Percentiles rank a stretch among this genome's conserved stretches.
Conservation (phyloP, 2,329 filamentous ascomycete species). For the Neocucurbitaria cava region DNA sequence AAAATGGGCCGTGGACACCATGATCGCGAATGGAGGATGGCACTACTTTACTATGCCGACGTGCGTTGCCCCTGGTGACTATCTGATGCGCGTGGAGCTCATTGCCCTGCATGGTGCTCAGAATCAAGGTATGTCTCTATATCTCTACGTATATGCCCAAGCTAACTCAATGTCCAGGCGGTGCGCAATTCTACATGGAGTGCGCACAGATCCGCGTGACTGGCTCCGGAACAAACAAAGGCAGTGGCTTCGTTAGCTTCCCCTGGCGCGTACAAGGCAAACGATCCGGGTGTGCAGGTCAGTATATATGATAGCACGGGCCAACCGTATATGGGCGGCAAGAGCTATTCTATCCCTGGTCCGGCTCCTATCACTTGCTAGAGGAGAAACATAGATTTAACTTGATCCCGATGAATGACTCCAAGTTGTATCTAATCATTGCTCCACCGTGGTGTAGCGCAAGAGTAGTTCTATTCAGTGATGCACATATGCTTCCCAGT, state of each 20-base stretch:
- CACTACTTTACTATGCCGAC: conserved; percentile 45
- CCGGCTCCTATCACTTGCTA: conserved; percentile 55
- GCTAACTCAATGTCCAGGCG: background rate
- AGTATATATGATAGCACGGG: conserved; percentile 24
- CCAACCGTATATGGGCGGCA: conserved; percentile 20
- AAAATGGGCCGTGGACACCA: conserved; percentile 56
- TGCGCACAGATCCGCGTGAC: conserved; percentile 34
- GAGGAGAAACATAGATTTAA: background rate
- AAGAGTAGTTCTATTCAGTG: no score
- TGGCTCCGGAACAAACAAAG: conserved; percentile 23
- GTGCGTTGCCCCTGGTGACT: conserved; percentile 42
- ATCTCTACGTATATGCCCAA: background rate
- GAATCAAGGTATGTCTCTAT: conserved; percentile 4
- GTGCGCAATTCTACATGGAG: conserved; percentile 28
- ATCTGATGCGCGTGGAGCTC: conserved; percentile 50
- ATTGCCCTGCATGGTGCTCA: conserved; percentile 49
- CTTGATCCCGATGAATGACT: no score
- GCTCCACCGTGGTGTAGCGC: no score
- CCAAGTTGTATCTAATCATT: no score
- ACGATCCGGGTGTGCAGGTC: conserved; percentile 28
- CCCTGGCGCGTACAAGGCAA: conserved; percentile 33
- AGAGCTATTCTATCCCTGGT: conserved; percentile 55
- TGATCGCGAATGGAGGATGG: conserved; percentile 55
- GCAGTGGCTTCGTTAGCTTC: conserved; percentile 25
- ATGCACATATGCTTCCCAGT: no score